Base-by-base conservation (phyloP, 257 asterid species). In the Solanum sejunctum region DNA sequence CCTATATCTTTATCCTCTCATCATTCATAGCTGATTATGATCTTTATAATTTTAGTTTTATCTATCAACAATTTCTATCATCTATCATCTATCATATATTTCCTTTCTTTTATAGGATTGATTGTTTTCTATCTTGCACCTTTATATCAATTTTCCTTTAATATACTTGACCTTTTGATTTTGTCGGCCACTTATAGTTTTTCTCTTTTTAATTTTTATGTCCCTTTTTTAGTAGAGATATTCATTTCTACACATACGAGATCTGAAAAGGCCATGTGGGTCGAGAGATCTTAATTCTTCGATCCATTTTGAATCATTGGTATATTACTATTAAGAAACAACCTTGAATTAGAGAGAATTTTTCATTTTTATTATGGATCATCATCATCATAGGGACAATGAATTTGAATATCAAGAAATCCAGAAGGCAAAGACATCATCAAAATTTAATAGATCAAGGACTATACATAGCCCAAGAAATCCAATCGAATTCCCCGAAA, bases 371-470 rank as follows among this genome's bases (percentile, higher is more conserved):
- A 47, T 13, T 10, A 87, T 92, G 93, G 93, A 92, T 36, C 84
- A 86, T 85, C 60, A 71, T 71, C 80, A 87, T 54, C 81, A 75
- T 43, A 86, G 70, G 60, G 88, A 83, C 54, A 89, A 60, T 36
- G 91, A 84, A 60, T 84, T 85, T 84, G 91, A 91, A 69, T 47
- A 72, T 80, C 60, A 88, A 39, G 89, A 89, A 26, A 72, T 67
- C 84, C 86, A 90, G n/a, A 86, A 82, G 23, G 51, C 8, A 80
- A 83, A 86, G 45, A 6, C 84, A 12, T 15, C 91, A 13, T 80
- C 92, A 81, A 45, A 87, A 32, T 89, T 94, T 85, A 92, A 86
- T 84, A 97, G 98, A 28, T 95, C 98, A 82, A 54, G 86, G 21
- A 93, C 97, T 77, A 21, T 92, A n/a, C 87, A 84, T 57, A 83